Percentiles rank a stretch among this genome's conserved stretches.
phyloP scores from a whole-genome alignment of 2,329 filamentous ascomycete species.

The Calonectria hongkongensis region DNA sequence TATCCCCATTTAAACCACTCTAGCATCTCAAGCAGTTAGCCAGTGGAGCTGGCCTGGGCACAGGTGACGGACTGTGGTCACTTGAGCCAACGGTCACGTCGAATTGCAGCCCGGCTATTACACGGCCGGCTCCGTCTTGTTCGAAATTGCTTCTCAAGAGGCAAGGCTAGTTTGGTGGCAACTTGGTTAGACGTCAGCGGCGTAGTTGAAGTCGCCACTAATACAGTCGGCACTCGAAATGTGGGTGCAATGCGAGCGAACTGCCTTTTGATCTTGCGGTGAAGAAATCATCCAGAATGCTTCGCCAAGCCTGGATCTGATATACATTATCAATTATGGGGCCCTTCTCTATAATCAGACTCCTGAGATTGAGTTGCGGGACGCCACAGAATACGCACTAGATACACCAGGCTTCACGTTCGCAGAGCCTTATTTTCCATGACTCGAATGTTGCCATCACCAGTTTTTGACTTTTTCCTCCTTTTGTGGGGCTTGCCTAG shows the following conservation, averaged over 20 bases:
- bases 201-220: too few relatives aligned
- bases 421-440: neutral
- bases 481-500: neutral
- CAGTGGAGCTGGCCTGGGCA: conserved; percentile 7
- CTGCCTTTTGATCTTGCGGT: too few relatives aligned
- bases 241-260: too few relatives aligned
- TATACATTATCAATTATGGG: too few relatives aligned
- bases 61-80: conserved; percentile 3
- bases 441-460: neutral
- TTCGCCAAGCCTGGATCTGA: too few relatives aligned
- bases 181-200: too few relatives aligned
- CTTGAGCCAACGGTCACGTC: conserved; percentile 11
- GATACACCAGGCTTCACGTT: too few relatives aligned
- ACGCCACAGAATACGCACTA: too few relatives aligned
- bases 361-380: too few relatives aligned
- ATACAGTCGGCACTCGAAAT: too few relatives aligned
- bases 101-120: neutral
- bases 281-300: too few relatives aligned
- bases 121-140: neutral
- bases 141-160: neutral
- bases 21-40: conserved; percentile 11
- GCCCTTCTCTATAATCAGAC: too few relatives aligned
- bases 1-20: conserved; percentile 12
- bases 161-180: neutral
- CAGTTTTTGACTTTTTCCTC: neutral